Evolutionary conservation across 768 basidiomycete genomes (phyloP), one percentile per base, ranked within the genome.

Genomic region (Heimioporus sp.): DNA sequence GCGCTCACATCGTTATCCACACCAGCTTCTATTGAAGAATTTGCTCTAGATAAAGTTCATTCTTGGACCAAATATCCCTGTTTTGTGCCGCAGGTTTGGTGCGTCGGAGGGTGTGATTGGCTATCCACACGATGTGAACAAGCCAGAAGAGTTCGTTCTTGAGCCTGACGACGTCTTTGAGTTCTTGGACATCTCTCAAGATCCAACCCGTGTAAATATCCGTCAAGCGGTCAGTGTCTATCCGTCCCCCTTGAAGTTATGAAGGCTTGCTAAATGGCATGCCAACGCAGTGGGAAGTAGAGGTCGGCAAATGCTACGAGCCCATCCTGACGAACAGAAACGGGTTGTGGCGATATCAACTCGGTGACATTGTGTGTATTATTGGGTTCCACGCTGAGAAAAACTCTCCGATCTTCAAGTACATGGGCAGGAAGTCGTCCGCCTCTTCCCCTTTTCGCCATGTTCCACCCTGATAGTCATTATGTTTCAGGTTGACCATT

Each of bases 311-410:
- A 20, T 44, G 39, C 1, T 64, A 66, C 40, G 61, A 65, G 17
- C 48, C 57, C 1, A 42, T 65, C 11, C 19, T 63, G 34, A 65
- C 60, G 20, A 65, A 58, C 1, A 55, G 44, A 21, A 54, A 58
- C 15, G 64, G 64, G 1, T 44, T 65, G 34, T 65, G 64, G 64
- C 54, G 61, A 19, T 63, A 65, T 19, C 52, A 24, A 17, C 44
- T 60, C 4, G 56, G 64, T 2, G 63, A 65, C 19, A 15, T 65
- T 5, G n/a, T 65, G 10, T 37, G 28, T 1, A 48, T 65, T 20
- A 15, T 53, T 4, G 64, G 62, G 10, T 64, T 64, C 37, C 39
- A 54, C 17, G 1, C 49, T 1, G 39, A 56, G 19, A 41, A 20
- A 3, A 35, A 38, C 12, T 19, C 36, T 4, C 64, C 64, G 0